Conservation (phyloP, 2,329 filamentous ascomycete species). For the Exophiala dermatitidis region DNA sequence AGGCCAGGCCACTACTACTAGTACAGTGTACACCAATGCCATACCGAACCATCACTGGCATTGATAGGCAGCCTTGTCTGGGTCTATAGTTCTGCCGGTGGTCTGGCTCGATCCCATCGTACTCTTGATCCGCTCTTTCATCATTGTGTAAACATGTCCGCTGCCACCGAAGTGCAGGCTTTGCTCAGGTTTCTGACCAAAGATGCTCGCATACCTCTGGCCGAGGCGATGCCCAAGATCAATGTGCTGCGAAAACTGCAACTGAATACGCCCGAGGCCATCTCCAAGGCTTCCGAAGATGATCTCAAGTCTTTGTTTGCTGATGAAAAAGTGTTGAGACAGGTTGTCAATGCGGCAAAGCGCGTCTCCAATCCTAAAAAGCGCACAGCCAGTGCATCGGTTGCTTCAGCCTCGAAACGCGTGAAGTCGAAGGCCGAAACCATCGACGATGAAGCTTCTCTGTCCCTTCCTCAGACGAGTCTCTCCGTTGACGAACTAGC, state of each 20-base stretch:
- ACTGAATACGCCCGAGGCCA: conserved; percentile 37
- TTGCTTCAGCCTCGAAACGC: conserved; percentile 28
- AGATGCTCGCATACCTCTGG: conserved; percentile 51
- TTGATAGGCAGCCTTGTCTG: neutral
- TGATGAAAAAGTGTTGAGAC: conserved; percentile 51
- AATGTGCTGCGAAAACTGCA: conserved; percentile 47
- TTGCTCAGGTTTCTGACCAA: conserved; percentile 53
- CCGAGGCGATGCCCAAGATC: conserved; percentile 48
- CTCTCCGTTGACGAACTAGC: conserved; percentile 45
- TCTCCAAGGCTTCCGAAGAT: conserved; percentile 44
- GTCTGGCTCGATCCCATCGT: neutral
- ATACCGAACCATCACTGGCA: neutral
- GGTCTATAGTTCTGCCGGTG: neutral
- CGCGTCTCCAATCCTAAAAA: conserved; percentile 47
- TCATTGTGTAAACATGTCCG: conserved; percentile 7
- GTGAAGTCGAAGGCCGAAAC: conserved; percentile 24
- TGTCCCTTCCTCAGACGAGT: conserved; percentile 31
- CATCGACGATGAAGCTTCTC: conserved; percentile 32
- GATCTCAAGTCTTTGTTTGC: conserved; percentile 39
- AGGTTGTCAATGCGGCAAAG: conserved; percentile 52
- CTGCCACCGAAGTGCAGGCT: conserved; percentile 36
- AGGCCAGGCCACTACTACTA: neutral
- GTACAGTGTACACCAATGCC: neutral
- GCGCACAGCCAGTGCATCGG: conserved; percentile 35
- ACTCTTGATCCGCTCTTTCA: neutral